Base-by-base conservation (phyloP, 129 eudicot genomes). In the Chrysanthemum lavandulifolium region DNA sequence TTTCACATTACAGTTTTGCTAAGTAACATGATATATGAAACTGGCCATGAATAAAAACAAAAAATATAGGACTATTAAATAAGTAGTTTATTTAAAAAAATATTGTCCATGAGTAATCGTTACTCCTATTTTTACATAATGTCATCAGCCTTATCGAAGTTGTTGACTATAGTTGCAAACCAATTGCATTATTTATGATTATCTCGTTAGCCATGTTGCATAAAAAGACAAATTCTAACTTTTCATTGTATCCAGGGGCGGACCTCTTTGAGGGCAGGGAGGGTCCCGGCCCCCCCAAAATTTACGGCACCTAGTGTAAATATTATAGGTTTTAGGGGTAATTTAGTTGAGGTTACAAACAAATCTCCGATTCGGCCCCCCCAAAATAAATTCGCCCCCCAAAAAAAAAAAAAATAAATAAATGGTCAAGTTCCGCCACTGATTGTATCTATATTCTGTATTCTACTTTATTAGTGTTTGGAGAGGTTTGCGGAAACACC, bases 131-230 rank as follows among this genome's bases (percentile, higher is more conserved):
- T 25, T 43, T 43, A 47, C 50, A 23, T 67, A 25, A 40, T 21
- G 47, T 13, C 53, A 33, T 73, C 63, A 51, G 71, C 63, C 56
- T 64, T 65, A 64, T 16, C 65, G 79, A 13, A 36, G 58, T 23
- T 71, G 56, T 64, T 53, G 65, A 18, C 65, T 33, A 57, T 67
- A 45, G 74, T 67, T 59, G 74, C 68, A 27, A 10, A 47, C 79
- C 61, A 76, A 11, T 67, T 48, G 74, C 68, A 25, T n/a, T 66
- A 23, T 75, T 66, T 45, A 55, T 67, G 45, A 15, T 66, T 75
- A 65, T 75, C 68, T 45, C 8, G 11, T 58, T 48, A n/a, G 61
- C 23, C 64, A 61, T 76, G 80, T 57, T 76, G 74, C 62, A 29
- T 75, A 67, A 56, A 23, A 56, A 47, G 60, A 56, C 79, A 75